Percentiles rank a stretch among this genome's conserved stretches.
phyloP scores from a whole-genome alignment of 352 stramenopile species.

The Globisporangium parvum region DNA sequence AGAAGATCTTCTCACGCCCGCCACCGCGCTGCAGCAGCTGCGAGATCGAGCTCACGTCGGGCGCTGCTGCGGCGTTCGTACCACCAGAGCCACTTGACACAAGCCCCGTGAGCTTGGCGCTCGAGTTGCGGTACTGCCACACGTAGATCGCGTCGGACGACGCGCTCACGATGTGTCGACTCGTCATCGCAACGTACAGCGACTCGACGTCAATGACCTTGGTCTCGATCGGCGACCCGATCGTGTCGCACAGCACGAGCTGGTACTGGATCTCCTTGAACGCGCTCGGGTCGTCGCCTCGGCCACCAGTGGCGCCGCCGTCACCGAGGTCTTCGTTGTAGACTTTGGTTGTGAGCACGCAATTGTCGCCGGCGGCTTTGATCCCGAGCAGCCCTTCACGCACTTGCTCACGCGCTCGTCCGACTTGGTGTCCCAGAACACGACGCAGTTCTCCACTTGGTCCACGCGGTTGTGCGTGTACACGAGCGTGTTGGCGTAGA shows the following conservation, averaged over 20 bases:
- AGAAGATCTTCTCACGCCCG: slow-evolving; percentile 85
- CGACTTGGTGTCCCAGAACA: slow-evolving; percentile 91
- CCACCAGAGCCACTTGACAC: slow-evolving; percentile 18
- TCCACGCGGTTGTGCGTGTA: slow-evolving; percentile 90
- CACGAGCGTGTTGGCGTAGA: slow-evolving; percentile 85
- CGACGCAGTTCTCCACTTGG: slow-evolving; percentile 82
- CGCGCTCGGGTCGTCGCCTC: slow-evolving; percentile 7
- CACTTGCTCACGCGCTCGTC: slow-evolving; percentile 85
- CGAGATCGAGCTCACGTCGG: slow-evolving; percentile 58
- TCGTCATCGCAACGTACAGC: slow-evolving; percentile 84
- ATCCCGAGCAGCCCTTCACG: slow-evolving; percentile 74
- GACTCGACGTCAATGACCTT: slow-evolving; percentile 86
- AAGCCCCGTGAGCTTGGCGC: slow-evolving; percentile 64
- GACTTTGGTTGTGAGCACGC: slow-evolving; percentile 80
- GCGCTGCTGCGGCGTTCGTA: slow-evolving; percentile 15
- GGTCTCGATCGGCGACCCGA: slow-evolving; percentile 76
- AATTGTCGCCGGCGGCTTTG: slow-evolving; percentile 83
- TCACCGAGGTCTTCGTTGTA: slow-evolving; percentile 64
- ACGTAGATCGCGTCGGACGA: slow-evolving; percentile 85
- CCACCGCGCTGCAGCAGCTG: slow-evolving; percentile 56
- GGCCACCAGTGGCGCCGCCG: slow-evolving; percentile 12
- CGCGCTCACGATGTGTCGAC: slow-evolving; percentile 73
- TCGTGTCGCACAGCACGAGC: slow-evolving; percentile 84
- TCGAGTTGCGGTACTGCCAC: slow-evolving; percentile 91
- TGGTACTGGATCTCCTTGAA: slow-evolving; percentile 77